Evolutionary conservation across 2,329 filamentous ascomycete genomes (phyloP), one percentile per base, ranked within the genome.

Genomic region (Cercospora berteroae): DNA sequence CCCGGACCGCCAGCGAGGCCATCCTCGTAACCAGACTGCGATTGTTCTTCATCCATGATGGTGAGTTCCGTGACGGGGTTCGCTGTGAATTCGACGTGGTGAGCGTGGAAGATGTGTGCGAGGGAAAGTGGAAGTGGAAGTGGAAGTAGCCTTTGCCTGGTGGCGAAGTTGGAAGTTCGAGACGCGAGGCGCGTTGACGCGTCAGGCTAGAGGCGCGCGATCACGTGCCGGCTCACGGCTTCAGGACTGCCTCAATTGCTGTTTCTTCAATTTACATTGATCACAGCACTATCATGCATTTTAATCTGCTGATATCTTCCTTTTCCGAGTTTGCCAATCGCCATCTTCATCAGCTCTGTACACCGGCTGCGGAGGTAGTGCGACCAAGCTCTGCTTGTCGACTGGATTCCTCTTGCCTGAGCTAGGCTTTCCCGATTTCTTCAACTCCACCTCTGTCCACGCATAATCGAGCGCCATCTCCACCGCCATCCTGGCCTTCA

Each of bases 391-490:
- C 23, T 57, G 20, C 61, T 58, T 58, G 33, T 64, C 52, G 13
- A 42, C 61, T 7, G 18, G 16, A 64, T 20, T 55, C 7, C 12
- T 62, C 44, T 18, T 39, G 9, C 52, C 25, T 29, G 50, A 52
- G n/a, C 27, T 52, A 23, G 31, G 5, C 18, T 25, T 58, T 10
- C 61, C 61, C 33, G 48, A 33, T 48, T 42, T 63, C 25, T 50
- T 59, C 25, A 27, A 50, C 39, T 59, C 42, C 12, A 63, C 60
- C 23, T 36, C 23, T 27, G 96, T 91, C 78, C 96, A 97, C 0
- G 92, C 91, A 57, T 89, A 83, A 77, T 97, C 94, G 10, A 98
- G 83, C 77, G 96, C 93, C 64, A 93, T 90, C 79, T 98, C 94
- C 7, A 98, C 4, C 89, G 90, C 78, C 92, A 95, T 62, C 6